Evolutionary conservation across 108 stramenopile species (phyloP), one percentile per base, ranked within the genome.

Genomic region (Aureococcus anophagefferens): DNA sequence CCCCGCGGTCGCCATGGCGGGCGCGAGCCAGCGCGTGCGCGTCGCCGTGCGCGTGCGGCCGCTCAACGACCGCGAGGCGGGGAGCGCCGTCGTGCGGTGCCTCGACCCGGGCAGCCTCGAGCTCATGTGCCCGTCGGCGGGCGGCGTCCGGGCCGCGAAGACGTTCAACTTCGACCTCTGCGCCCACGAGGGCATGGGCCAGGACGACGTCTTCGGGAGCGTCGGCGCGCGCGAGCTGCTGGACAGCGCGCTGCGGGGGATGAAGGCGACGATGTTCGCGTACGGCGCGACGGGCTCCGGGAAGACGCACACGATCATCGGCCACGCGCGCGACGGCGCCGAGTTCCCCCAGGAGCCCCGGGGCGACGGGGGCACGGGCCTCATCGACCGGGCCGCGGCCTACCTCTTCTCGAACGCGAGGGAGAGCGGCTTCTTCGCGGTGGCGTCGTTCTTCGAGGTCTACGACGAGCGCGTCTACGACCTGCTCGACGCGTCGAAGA

Each of bases 391-490:
- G 29, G 67, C 68, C n/a, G 71, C 74, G 68, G 32, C 36, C 31
- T 77, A 80, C 66, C 72, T 81, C 35, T 80, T 83, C 40, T 14
- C 18, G 1, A 28, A 30, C 15, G 63, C 31, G 4, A 21, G 36
- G 30, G 18, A 62, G 13, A 3, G 25, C 0, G 62, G 63, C 17
- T 31, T 32, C 37, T 5, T 0, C 0, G 25, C 30, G 36, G 30
- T 4, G 13, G 78, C 79, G 29, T 77, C 76, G 9, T 82, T 68
- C 37, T 80, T 67, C 72, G 83, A 83, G 63, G 73, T 83, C 33
- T 83, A 82, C 72, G 80, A 82, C 71, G 83, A 83, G 76, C 72
- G 77, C 18, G 77, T 83, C 31, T 76, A 37, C 46, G 81, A 80
- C 32, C 73, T 83, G 16, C 68, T 83, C 65, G 75, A 71, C 30